These are phyloP conservation scores for Backusella westeae DNA, from an alignment of 192 early-diverging fungal genomes.

Conservation along the genomic window DNA sequence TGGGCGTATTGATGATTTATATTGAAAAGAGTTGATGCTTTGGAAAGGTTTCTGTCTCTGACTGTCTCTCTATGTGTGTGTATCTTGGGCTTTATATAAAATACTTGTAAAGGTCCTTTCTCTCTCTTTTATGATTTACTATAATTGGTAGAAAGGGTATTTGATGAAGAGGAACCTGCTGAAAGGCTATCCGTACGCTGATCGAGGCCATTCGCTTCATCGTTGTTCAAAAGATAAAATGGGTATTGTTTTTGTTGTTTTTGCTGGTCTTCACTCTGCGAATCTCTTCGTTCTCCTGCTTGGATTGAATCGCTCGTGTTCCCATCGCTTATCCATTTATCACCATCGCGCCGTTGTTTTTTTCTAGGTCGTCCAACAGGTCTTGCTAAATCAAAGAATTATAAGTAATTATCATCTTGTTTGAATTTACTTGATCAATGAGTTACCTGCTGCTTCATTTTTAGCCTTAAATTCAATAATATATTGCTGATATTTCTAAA, in stretches of 20 bases:
- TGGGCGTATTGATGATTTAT: not conserved
- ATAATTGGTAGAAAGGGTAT: not conserved
- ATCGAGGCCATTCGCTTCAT: not conserved
- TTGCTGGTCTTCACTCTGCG: not conserved
- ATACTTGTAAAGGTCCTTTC: not conserved
- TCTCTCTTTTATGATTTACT: not conserved
- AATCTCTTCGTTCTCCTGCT: not conserved
- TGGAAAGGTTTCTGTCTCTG: not conserved
- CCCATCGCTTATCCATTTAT: not conserved
- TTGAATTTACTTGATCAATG: not conserved
- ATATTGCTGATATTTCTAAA: slow-evolving; percentile 41
- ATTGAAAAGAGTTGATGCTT: not conserved
- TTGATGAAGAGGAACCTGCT: not conserved
- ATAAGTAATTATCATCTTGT: not conserved
- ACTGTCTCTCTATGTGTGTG: not conserved
- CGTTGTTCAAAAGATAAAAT: slow-evolving; percentile 22
- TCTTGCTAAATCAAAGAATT: not conserved
- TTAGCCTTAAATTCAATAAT: slow-evolving; percentile 39
- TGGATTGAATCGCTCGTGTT: not conserved
- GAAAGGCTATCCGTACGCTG: not conserved
- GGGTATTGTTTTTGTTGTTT: slow-evolving; percentile 16
- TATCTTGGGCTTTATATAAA: not conserved
- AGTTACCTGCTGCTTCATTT: slow-evolving; percentile 34
- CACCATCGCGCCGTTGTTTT: not conserved
- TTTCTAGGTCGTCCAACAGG: slow-evolving; percentile 31